These are phyloP conservation scores for Exserohilum turcica DNA, from an alignment of 2,329 filamentous ascomycete species.

Conservation along the genomic window DNA sequence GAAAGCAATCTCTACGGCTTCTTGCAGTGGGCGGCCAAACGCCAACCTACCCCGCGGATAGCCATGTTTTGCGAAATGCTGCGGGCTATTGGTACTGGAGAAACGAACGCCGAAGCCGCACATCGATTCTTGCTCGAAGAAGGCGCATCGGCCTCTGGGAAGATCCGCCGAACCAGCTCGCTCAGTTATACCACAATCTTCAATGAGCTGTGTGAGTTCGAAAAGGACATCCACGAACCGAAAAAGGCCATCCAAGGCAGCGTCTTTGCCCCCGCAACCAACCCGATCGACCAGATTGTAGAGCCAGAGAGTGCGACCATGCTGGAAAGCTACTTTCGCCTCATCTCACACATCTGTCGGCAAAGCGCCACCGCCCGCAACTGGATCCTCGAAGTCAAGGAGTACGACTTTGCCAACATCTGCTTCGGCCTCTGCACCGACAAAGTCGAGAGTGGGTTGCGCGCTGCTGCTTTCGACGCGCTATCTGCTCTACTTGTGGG, in stretches of 20 bases:
- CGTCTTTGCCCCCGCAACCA: constrained; percentile 51
- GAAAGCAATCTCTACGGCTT: constrained; percentile 95
- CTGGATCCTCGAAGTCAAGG: constrained; percentile 72
- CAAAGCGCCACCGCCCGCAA: constrained; percentile 74
- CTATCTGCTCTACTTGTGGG: constrained; percentile 75
- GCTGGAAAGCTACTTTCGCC: constrained; percentile 89
- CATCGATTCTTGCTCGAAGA: constrained; percentile 92
- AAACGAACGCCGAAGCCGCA: constrained; percentile 80
- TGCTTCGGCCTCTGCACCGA: constrained; percentile 81
- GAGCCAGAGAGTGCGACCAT: constrained; percentile 96
- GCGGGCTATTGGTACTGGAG: constrained; percentile 81
- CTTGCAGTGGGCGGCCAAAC: constrained; percentile 92
- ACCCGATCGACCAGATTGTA: constrained; percentile 63
- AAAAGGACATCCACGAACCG: constrained; percentile 75
- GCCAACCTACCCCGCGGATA: constrained; percentile 93
- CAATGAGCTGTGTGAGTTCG: constrained; percentile 84
- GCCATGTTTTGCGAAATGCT: constrained; percentile 97
- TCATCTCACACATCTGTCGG: constrained; percentile 80
- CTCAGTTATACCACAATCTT: constrained; percentile 94
- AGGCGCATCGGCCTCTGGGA: constrained; percentile 68
- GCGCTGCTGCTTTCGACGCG: constrained; percentile 82
- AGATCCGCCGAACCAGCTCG: constrained; percentile 80
- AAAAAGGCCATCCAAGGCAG: constrained; percentile 66
- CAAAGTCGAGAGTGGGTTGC: constrained; percentile 74
- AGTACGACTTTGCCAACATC: constrained; percentile 72